Evolutionary conservation across 352 stramenopile species (phyloP).

Genomic region (Phytophthora podocarpi): DNA sequence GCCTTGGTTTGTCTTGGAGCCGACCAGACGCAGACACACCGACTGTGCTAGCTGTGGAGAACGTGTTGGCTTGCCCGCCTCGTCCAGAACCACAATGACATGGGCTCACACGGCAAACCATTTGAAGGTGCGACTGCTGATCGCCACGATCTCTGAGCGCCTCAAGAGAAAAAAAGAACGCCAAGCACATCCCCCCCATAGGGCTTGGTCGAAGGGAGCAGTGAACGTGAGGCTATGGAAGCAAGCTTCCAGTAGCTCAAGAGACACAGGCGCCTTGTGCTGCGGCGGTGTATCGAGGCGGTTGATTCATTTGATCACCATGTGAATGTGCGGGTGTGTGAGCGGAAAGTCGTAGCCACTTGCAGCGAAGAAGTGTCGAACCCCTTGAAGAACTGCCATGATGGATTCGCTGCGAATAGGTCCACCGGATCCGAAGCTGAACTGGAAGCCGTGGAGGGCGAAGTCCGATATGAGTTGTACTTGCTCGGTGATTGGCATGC

Average conservation of each 20-base stretch:
- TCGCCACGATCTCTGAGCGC: conserved; percentile 1
- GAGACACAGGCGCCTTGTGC: background rate
- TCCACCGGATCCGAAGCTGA: background rate
- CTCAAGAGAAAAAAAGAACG: conserved; percentile 2
- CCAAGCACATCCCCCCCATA: conserved; percentile 5
- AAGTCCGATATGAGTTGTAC: conserved; percentile 15
- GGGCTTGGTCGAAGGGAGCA: conserved; percentile 4
- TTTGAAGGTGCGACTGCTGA: background rate
- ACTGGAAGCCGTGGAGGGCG: conserved; percentile 15
- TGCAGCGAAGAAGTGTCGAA: conserved; percentile 7
- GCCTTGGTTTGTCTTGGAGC: conserved; percentile 14
- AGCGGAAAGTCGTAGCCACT: background rate
- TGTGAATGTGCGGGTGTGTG: conserved; percentile 8
- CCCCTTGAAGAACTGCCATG: conserved; percentile 6
- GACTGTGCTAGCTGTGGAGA: background rate
- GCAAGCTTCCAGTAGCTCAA: background rate
- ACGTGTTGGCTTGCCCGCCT: background rate
- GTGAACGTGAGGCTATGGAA: background rate
- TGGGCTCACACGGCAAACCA: conserved; percentile 1
- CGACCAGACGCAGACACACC: background rate
- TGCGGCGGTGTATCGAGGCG: background rate
- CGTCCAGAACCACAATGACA: background rate
- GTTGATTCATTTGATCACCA: conserved; percentile 7
- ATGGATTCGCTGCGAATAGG: background rate
- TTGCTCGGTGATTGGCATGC: background rate